Evolutionary conservation across 2,329 filamentous ascomycete species (phyloP).

Genomic region (Coccinonectria pachysandricola): DNA sequence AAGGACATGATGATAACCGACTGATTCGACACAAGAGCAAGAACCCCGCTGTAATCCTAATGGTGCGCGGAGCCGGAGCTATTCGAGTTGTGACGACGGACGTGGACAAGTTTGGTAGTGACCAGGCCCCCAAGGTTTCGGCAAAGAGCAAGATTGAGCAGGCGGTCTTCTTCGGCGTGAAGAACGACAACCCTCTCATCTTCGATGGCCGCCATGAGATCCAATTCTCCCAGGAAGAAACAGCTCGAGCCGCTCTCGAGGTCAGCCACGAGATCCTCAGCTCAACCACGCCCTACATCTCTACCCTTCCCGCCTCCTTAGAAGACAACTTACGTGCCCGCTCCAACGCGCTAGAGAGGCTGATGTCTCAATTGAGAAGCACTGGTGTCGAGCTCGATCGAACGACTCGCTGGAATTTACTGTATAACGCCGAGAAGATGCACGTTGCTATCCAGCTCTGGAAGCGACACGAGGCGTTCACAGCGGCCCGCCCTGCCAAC

Average conservation of each 20-base stretch:
- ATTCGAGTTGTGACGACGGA: conserved; percentile 50
- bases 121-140: conserved; percentile 53
- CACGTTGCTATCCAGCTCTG: conserved; percentile 70
- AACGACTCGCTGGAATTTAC: conserved; percentile 62
- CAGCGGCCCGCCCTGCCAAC: conserved; percentile 46
- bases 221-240: conserved; percentile 57
- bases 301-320: conserved; percentile 62
- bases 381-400: conserved; percentile 58
- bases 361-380: conserved; percentile 61
- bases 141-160: conserved; percentile 88
- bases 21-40: conserved; percentile 45
- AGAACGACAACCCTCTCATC: conserved; percentile 77
- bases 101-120: conserved; percentile 48
- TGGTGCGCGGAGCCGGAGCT: conserved; percentile 53
- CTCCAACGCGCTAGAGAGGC: conserved; percentile 60
- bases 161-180: conserved; percentile 82
- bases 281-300: conserved; percentile 65
- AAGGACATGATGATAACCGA: conserved; percentile 35
- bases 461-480: conserved; percentile 65
- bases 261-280: conserved; percentile 75
- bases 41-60: conserved; percentile 50
- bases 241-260: conserved; percentile 64
- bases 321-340: conserved; percentile 71
- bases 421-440: conserved; percentile 89
- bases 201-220: conserved; percentile 60